Percentiles rank a stretch among this genome's conserved stretches.
phyloP scores from a whole-genome alignment of 2,329 filamentous ascomycete genomes.

The Fusarium sp. region DNA sequence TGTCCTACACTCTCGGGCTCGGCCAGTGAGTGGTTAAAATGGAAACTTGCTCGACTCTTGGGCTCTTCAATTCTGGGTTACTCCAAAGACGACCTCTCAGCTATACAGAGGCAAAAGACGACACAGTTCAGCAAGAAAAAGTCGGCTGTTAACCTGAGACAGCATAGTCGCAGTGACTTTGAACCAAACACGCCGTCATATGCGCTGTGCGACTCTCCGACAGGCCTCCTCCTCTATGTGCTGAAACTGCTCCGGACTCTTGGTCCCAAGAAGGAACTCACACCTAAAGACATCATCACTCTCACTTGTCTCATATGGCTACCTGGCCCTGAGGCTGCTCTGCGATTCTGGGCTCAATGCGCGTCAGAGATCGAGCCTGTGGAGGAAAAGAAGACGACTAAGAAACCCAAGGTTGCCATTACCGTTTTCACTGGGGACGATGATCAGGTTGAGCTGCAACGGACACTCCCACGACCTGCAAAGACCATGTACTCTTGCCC shows the following conservation, averaged over 20 bases:
- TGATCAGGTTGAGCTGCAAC: slow-evolving; percentile 22
- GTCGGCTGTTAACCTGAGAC: slow-evolving; percentile 37
- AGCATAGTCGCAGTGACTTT: slow-evolving; percentile 44
- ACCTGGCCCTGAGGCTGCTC: slow-evolving; percentile 68
- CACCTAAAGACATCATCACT: slow-evolving; percentile 65
- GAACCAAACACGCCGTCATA: slow-evolving; percentile 67
- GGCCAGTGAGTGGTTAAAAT: slow-evolving; percentile 63
- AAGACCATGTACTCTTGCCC: slow-evolving; percentile 54
- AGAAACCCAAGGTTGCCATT: slow-evolving; percentile 54
- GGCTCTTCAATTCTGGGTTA: slow-evolving; percentile 65
- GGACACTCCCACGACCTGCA: slow-evolving; percentile 35
- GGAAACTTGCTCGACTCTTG: slow-evolving; percentile 62
- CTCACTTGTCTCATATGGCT: slow-evolving; percentile 72
- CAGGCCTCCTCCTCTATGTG: slow-evolving; percentile 65
- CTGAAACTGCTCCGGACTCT: slow-evolving; percentile 57
- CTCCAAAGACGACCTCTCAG: slow-evolving; percentile 58
- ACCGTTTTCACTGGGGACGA: slow-evolving; percentile 58
- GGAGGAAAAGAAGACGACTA: slow-evolving; percentile 30
- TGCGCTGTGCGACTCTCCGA: slow-evolving; percentile 69
- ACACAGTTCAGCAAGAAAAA: slow-evolving; percentile 15
- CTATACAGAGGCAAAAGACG: slow-evolving; percentile 45
- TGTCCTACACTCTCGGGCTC: slow-evolving; percentile 57
- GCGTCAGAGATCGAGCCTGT: slow-evolving; percentile 47
- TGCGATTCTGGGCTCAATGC: slow-evolving; percentile 65
- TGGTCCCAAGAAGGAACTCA: slow-evolving; percentile 53